These are phyloP conservation scores for Wickerhamiella sergipiensis DNA, from an alignment of 805 yeast species.

Conservation along the genomic window DNA sequence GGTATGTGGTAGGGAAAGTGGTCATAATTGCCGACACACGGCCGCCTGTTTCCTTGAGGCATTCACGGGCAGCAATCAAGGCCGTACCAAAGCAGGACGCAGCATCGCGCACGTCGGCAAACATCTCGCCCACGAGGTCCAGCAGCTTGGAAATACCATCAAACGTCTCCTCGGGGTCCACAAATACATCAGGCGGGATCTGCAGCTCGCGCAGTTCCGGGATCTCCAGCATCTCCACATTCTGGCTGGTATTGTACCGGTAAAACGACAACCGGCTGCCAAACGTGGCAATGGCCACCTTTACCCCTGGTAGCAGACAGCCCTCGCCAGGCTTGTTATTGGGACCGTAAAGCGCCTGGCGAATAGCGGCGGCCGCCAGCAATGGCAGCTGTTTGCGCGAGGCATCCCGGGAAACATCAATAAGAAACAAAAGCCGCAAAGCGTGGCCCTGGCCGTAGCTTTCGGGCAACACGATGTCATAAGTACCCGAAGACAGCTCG, in stretches of 20 bases:
- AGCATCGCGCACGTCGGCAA: conserved; percentile 28
- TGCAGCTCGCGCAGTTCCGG: conserved; percentile 41
- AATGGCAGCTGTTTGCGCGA: conserved; percentile 45
- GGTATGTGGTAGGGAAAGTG: conserved; percentile 66
- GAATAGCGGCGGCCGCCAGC: conserved; percentile 56
- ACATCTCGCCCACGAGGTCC: conserved; percentile 39
- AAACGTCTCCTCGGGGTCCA: conserved; percentile 56
- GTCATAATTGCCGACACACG: conserved; percentile 59
- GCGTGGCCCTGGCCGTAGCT: conserved; percentile 42
- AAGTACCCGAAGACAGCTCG: conserved; percentile 70
- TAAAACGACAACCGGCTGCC: conserved; percentile 63
- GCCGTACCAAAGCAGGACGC: conserved; percentile 77
- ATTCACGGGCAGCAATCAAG: conserved; percentile 47
- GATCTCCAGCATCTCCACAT: conserved; percentile 22
- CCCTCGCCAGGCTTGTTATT: conserved; percentile 10
- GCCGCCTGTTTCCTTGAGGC: conserved; percentile 55
- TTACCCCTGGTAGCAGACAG: conserved; percentile 28
- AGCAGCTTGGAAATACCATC: conserved; percentile 54
- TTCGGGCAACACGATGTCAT: conserved; percentile 68
- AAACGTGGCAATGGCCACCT: conserved; percentile 60
- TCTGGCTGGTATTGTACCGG: conserved; percentile 6
- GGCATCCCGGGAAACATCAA: conserved; percentile 55
- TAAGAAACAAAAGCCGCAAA: conserved; percentile 54
- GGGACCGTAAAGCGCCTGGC: conserved; percentile 37
- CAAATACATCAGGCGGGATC: conserved; percentile 60